phyloP scores from a whole-genome alignment of 75 land plant genomes.

The Chamaecyparis obtusa region DNA sequence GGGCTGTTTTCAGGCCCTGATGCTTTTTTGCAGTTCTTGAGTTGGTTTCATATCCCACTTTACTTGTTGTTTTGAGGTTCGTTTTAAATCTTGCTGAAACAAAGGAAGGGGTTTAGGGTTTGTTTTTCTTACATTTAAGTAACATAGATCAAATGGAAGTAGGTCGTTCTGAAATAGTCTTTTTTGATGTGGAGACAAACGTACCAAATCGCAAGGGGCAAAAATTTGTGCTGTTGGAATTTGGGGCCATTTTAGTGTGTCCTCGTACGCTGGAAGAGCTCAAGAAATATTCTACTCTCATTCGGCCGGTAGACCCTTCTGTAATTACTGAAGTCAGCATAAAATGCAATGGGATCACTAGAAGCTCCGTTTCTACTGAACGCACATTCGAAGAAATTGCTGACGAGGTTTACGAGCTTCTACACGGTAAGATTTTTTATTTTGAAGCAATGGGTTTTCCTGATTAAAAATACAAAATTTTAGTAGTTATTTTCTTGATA shows the following conservation, averaged over 20 bases:
- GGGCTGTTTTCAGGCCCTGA: too few relatives aligned
- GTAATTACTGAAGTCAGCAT: slow-evolving; percentile 39
- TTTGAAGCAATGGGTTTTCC: background rate
- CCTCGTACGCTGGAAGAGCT: slow-evolving; percentile 62
- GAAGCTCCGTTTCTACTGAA: slow-evolving; percentile 38
- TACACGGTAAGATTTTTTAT: slow-evolving; percentile 44
- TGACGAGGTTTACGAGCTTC: slow-evolving; percentile 49
- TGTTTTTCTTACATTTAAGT: too few relatives aligned
- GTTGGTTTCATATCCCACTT: too few relatives aligned
- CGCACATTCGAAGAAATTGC: slow-evolving; percentile 66
- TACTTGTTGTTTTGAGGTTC: too few relatives aligned
- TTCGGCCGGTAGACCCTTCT: slow-evolving; percentile 50
- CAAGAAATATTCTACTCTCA: slow-evolving; percentile 52
- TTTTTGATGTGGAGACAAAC: background rate
- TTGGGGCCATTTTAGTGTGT: slow-evolving; percentile 37
- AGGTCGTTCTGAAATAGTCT: background rate
- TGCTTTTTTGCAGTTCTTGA: too few relatives aligned
- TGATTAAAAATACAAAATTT: too few relatives aligned
- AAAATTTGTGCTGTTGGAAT: background rate
- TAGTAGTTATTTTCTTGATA: too few relatives aligned
- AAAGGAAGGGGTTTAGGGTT: too few relatives aligned
- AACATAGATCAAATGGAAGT: background rate
- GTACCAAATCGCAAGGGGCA: background rate
- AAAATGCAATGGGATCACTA: slow-evolving; percentile 69
- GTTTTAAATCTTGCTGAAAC: too few relatives aligned